Evolutionary conservation across 139 green algal species (phyloP).

Genomic region (Chlorella ohadii): DNA sequence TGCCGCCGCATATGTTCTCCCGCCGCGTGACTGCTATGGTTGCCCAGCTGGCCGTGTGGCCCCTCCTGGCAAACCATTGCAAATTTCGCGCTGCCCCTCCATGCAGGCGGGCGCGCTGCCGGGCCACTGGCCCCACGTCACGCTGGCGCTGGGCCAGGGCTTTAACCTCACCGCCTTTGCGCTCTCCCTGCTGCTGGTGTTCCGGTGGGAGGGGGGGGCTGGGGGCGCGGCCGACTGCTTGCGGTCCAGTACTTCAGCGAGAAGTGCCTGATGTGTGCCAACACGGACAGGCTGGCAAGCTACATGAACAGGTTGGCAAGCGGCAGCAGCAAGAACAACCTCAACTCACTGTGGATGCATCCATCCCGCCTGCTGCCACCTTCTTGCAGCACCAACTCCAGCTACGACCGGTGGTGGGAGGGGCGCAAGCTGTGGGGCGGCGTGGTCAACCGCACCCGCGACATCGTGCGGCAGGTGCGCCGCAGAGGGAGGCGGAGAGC

Average conservation of each 20-base stretch:
- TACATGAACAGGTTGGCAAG: too few relatives aligned
- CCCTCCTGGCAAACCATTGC: too few relatives aligned
- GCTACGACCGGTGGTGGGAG: slow-evolving; percentile 65
- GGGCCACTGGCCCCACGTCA: slow-evolving; percentile 40
- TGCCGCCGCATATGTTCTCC: too few relatives aligned
- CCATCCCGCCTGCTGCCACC: slow-evolving; percentile 41
- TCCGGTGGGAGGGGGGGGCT: slow-evolving; percentile 37
- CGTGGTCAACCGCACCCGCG: slow-evolving; percentile 45
- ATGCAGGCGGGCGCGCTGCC: slow-evolving; percentile 29
- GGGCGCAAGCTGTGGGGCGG: slow-evolving; percentile 54
- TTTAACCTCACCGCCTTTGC: slow-evolving; percentile 58
- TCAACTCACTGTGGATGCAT: not conserved
- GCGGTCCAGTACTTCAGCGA: too few relatives aligned
- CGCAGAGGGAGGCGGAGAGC: too few relatives aligned
- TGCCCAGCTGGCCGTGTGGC: too few relatives aligned
- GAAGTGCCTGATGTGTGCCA: too few relatives aligned
- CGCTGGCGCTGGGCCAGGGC: slow-evolving; percentile 39
- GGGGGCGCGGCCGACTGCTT: too few relatives aligned
- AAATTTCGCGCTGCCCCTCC: too few relatives aligned
- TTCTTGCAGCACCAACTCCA: slow-evolving; percentile 50
- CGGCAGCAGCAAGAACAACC: too few relatives aligned
- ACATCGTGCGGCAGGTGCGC: slow-evolving; percentile 55
- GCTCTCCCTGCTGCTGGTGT: slow-evolving; percentile 57
- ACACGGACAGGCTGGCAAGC: too few relatives aligned
- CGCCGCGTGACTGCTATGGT: too few relatives aligned